phyloP scores from a whole-genome alignment of 306 rosid genomes.

The Sicyos baderoa region DNA sequence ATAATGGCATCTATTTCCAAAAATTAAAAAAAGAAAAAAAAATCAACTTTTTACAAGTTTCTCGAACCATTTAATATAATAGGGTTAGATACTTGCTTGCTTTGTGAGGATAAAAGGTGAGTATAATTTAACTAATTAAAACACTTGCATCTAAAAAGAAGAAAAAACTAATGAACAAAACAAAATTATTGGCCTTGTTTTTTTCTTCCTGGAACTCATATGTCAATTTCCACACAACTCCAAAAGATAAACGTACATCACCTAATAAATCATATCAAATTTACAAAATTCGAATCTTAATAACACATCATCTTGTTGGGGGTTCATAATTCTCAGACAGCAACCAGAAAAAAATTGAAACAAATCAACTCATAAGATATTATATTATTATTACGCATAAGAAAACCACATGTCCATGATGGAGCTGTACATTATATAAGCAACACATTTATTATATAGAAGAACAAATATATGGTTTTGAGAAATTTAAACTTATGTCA shows the following conservation, averaged over 20 bases:
- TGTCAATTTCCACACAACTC: background rate
- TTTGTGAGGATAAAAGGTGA: too few species aligned
- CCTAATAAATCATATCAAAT: background rate
- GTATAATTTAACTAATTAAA: too few species aligned
- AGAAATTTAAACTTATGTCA: background rate
- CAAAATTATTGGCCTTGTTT: too few species aligned
- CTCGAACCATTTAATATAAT: too few species aligned
- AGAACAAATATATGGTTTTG: background rate
- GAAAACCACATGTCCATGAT: constrained; percentile 3
- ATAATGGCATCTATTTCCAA: too few species aligned
- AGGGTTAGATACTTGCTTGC: too few species aligned
- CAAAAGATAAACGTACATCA: background rate
- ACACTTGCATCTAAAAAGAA: too few species aligned
- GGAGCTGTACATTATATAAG: background rate
- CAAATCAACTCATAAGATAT: background rate
- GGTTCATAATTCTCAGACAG: background rate
- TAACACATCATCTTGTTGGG: background rate
- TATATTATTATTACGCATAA: background rate
- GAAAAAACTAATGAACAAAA: too few species aligned
- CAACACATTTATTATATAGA: background rate
- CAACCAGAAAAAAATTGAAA: background rate
- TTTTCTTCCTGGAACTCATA: too few species aligned
- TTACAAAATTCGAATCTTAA: background rate
- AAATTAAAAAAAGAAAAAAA: too few species aligned
- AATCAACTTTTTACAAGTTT: too few species aligned